Base-by-base conservation (phyloP, 352 stramenopile species). In the Phytophthora ramorum region DNA sequence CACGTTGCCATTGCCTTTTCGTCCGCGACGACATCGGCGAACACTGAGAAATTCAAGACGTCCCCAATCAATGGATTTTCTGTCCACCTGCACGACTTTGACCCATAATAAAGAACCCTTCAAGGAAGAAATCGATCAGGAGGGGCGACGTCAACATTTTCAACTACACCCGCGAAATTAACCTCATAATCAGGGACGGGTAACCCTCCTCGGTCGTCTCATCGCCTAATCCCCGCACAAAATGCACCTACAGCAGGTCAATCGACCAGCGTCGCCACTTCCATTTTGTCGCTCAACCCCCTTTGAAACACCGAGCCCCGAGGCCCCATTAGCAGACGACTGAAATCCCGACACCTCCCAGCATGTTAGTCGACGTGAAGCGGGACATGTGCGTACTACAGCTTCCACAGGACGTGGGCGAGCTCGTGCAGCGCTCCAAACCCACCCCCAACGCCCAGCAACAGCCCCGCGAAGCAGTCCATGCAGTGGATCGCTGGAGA, bases 11-110 rank as follows among this genome's bases (percentile, higher is more conserved):
- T 41, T 32, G 26, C 26, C 2, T 32, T 32, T 6, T 41, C 9
- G 14, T 17, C 35, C 35, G 35, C 35, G 38, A 41, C 44, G 37
- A 13, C 32, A 22, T 47, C n/a, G 32, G 54, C 62, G 34, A 70
- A 49, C 59, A 38, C 49, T 61, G 30, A 53, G 37, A 59, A n/a
- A 40, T 57, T 43, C n/a, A 22, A 16, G 37, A 34, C 26, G 60
- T 68, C 60, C 45, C 52, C 52, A 63, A 57, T 45, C 60, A 43
- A 20, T 63, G 61, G 53, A 63, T 69, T 63, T 69, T 63, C 45
- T 63, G 61, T 69, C 52, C 52, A 58, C 45, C 34, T 69, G 30
- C 53, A 69, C 2, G 28, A 12, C 28, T 34, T 12, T 34, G 28
- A 16, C 19, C 16, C 10, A 69, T 46, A 63, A 61, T 55, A 58